These are phyloP conservation scores for Pleochaeta shiraiana DNA, from an alignment of 2,329 filamentous ascomycete species.

Conservation along the genomic window DNA sequence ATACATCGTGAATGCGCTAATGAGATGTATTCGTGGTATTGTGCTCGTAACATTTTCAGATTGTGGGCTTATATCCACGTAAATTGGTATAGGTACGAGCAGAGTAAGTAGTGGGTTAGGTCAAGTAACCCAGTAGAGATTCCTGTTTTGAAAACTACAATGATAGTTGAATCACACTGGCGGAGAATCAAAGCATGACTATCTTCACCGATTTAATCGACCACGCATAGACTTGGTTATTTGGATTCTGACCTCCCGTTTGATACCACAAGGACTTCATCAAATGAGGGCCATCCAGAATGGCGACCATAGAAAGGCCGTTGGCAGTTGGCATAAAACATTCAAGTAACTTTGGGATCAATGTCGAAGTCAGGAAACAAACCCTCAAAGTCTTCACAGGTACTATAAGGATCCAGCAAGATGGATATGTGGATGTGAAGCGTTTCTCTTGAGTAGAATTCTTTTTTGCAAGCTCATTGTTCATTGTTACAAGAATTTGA, in stretches of 20 bases:
- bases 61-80: background rate
- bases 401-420: background rate
- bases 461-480: background rate
- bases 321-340: background rate
- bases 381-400: background rate
- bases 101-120: background rate
- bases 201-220: background rate
- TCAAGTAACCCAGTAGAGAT: background rate
- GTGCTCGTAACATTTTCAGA: background rate
- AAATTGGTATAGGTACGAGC: background rate
- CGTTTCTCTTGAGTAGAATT: background rate
- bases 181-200: background rate
- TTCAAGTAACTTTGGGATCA: background rate
- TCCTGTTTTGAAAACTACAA: background rate
- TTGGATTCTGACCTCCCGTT: background rate
- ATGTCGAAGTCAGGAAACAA: background rate
- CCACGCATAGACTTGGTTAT: background rate
- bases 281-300: background rate
- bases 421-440: background rate
- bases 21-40: background rate
- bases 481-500: background rate
- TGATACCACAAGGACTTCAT: background rate
- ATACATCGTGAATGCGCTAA: background rate
- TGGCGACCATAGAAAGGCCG: background rate
- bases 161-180: background rate